A percentile compares a stretch with the other conserved stretches of the same genome.
Evolutionary conservation across 2,329 filamentous ascomycete genomes (phyloP).

Genomic region (Sclerotinia subarctica): DNA sequence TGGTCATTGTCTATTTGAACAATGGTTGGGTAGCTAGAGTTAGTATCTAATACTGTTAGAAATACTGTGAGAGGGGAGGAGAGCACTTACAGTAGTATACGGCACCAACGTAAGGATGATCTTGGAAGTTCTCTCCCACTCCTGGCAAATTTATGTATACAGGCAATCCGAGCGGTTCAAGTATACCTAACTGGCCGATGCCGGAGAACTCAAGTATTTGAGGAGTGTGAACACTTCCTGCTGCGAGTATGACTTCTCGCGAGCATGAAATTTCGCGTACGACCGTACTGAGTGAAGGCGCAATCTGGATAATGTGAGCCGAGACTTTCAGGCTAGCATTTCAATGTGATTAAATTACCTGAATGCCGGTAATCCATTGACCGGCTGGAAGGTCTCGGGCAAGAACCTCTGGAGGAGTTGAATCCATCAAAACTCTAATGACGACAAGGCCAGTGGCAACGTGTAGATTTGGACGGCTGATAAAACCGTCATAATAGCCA

Average conservation of each 20-base stretch:
- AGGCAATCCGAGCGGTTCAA: conserved; percentile 44
- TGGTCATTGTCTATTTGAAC: conserved; percentile 27
- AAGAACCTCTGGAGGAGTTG: conserved; percentile 11
- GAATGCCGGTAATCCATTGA: conserved; percentile 39
- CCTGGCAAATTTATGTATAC: conserved; percentile 46
- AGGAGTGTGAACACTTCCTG: conserved; percentile 50
- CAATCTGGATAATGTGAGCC: conserved; percentile 25
- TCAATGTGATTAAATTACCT: conserved; percentile 36
- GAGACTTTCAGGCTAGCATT: not conserved
- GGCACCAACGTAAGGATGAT: conserved; percentile 42
- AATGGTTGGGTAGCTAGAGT: conserved; percentile 29
- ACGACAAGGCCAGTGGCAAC: conserved; percentile 42
- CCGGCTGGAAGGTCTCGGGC: conserved; percentile 21
- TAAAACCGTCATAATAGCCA: conserved; percentile 43
- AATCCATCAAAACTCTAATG: conserved; percentile 39
- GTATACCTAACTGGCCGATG: conserved; percentile 45
- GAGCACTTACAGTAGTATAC: conserved; percentile 30
- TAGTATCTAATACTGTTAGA: conserved; percentile 28
- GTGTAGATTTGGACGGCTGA: conserved; percentile 42
- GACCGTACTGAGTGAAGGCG: conserved; percentile 27
- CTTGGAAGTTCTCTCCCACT: conserved; percentile 52
- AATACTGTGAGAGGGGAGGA: no score
- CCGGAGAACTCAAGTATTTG: conserved; percentile 53
- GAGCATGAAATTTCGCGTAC: conserved; percentile 40
- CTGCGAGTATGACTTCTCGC: conserved; percentile 52